Evolutionary conservation across 352 stramenopile species (phyloP).

Genomic region (Phytophthora sojae): DNA sequence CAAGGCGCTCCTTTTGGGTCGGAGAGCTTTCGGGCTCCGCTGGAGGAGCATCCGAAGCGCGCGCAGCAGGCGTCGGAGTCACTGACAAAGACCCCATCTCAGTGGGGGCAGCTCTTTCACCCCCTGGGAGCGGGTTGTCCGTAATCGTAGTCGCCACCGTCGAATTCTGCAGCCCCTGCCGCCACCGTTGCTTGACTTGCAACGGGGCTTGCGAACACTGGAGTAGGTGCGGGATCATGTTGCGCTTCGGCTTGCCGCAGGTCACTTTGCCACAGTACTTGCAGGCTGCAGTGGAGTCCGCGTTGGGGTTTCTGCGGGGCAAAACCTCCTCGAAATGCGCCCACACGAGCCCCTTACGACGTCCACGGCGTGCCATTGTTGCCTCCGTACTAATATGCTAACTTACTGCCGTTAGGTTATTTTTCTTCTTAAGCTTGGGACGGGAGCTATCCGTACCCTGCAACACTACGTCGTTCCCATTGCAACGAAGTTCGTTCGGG

Average conservation of each 20-base stretch:
- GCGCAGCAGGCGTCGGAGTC: not conserved
- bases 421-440: slow-evolving; percentile 2
- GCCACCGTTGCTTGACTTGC: not conserved
- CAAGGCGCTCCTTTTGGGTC: not conserved
- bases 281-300: not conserved
- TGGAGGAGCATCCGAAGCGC: not conserved
- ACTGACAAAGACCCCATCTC: not conserved
- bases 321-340: not conserved
- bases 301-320: not conserved
- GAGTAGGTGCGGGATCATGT: not conserved
- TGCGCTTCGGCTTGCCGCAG: not conserved
- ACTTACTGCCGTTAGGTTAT: not conserved
- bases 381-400: too few relatives aligned
- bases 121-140: not conserved
- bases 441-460: not conserved
- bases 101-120: not conserved
- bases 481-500: not conserved
- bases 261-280: not conserved
- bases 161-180: not conserved
- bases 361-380: not conserved
- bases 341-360: not conserved
- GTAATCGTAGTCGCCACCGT: not conserved
- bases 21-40: not conserved
- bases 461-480: not conserved
- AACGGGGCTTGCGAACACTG: not conserved